A percentile compares a stretch with the other conserved stretches of the same genome.
phyloP scores from a whole-genome alignment of 2,329 filamentous ascomycete species.

The Fusarium devonianum region DNA sequence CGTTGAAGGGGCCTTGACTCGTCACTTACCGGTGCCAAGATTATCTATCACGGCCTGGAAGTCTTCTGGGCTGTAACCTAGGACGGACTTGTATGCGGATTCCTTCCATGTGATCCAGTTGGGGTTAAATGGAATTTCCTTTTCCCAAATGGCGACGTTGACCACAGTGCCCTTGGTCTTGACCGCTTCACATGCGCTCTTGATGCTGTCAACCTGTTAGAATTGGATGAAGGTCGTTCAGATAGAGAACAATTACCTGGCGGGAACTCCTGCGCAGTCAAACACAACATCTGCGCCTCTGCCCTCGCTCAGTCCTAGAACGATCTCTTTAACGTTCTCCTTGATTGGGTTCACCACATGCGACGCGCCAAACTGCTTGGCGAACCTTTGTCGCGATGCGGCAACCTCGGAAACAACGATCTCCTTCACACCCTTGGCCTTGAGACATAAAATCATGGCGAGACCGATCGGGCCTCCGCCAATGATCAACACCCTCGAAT shows the following conservation, averaged over 20 bases:
- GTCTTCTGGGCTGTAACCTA: slow-evolving; percentile 48
- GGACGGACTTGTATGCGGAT: slow-evolving; percentile 37
- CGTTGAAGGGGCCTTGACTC: no score
- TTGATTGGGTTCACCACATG: slow-evolving; percentile 50
- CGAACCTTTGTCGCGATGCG: slow-evolving; percentile 51
- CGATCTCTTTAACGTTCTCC: slow-evolving; percentile 56
- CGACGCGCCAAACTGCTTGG: slow-evolving; percentile 54
- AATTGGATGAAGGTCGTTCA: rapidly evolving
- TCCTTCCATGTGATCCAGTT: slow-evolving; percentile 42
- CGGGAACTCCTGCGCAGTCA: slow-evolving; percentile 65
- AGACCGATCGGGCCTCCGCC: slow-evolving; percentile 60
- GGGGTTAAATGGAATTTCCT: slow-evolving; percentile 39
- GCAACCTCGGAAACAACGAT: slow-evolving; percentile 58
- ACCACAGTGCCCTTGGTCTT: slow-evolving; percentile 63
- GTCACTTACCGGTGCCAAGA: slow-evolving; percentile 26
- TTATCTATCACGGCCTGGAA: slow-evolving; percentile 64
- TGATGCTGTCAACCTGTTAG: slow-evolving; percentile 23
- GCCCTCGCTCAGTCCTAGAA: slow-evolving; percentile 55
- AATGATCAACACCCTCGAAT: slow-evolving; percentile 56
- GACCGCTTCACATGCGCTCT: slow-evolving; percentile 55
- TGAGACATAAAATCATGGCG: slow-evolving; percentile 55
- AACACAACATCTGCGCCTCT: slow-evolving; percentile 66
- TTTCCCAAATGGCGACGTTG: slow-evolving; percentile 72
- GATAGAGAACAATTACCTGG: slow-evolving; percentile 18
- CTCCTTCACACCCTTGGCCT: slow-evolving; percentile 55